Evolutionary conservation across 148 eudicot genomes (phyloP), one percentile per base, ranked within the genome.

Genomic region (Fagopyrum esculentum): DNA sequence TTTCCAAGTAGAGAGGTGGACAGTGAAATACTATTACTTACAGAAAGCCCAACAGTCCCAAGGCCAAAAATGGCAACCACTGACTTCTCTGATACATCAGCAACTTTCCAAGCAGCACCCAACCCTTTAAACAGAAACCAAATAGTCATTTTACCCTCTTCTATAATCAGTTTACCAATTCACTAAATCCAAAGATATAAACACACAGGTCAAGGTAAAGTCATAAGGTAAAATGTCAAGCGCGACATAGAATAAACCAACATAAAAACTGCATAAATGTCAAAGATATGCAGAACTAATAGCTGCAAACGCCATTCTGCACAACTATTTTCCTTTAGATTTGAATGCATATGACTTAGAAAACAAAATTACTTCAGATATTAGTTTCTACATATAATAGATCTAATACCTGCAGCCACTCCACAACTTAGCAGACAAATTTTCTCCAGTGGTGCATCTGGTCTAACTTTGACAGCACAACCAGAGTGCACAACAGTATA

Each of bases 101-200:
- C 98, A 85, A 93, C 91, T 78, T 82, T 93, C 98, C 98, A 93
- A 77, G 98, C 98, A 57, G 98, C 97, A 83, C 98, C 98, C 47
- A 95, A 83, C 78, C 98, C 98, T 94, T 72, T 16, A 66, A 66
- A 66, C 71, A 66, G n/a, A 57, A 66, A 43, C 46, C 9, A 66
- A 66, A 40, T 13, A 43, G 6, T 66, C 71, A 40, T 35, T 66
- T 66, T 13, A 9, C 45, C 17, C 6, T 3, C n/a, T 35, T 66
- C 15, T 17, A 40, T 66, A 30, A 30, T 35, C 70, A 40, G 43
- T 43, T n/a, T 66, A 43, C 19, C 11, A 66, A 40, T 40, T 66
- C 9, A 66, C 46, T n/a, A 66, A 66, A 35, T 45, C 16, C 52
- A 10, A 35, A 35, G 2, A 35, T 2, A 1, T 22, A 26, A 43